Evolutionary conservation across 176 grass and related monocot species (phyloP), one percentile per base, ranked within the genome.

Genomic region (Triticum timopheevii): DNA sequence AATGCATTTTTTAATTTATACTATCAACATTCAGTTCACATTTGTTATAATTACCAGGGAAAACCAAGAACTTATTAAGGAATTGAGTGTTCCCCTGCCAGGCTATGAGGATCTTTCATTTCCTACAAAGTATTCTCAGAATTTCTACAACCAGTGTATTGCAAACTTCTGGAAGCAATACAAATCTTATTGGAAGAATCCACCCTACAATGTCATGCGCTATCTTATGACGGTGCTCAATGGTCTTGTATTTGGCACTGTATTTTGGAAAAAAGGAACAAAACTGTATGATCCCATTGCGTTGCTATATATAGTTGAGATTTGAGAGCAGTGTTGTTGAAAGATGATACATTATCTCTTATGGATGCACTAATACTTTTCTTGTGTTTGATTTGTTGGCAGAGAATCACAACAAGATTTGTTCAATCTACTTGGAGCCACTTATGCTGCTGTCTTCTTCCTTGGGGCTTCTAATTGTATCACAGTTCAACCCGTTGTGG

Each of bases 111-210:
- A 95, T 87, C 78, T 98, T 5, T 90, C 88, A 49, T 98, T 98
- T 78, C 91, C 93, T 40, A 92, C 93, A 8, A 89, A 98, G 83
- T 98, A 93, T 70, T 78, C 95, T 2, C 93, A 93, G 77, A 92
- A 52, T 67, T 95, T 95, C 15, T 69, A 39, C 3, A 88, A 42
- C n/a, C 95, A 98, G 80, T 98, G 34, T 50, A 35, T 78, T 10
- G 89, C 93, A 64, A 93, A 91, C 50, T 90, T 93, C 52, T 95
- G 95, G 95, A 98, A 98, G 85, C 93, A 95, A 71, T 90, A 89
- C 42, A 81, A 16, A 74, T 95, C 93, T 28, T 98, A 95, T 33
- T 98, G 95, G 95, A 98, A 94, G 83, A 98, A 95, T 86, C 95
- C 95, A 61, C 65, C 88, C 28, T 93, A 98, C 66, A 98, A 98